Evolutionary conservation across 2,329 filamentous ascomycete species (phyloP).

Genomic region (Colletotrichum endophyticum): DNA sequence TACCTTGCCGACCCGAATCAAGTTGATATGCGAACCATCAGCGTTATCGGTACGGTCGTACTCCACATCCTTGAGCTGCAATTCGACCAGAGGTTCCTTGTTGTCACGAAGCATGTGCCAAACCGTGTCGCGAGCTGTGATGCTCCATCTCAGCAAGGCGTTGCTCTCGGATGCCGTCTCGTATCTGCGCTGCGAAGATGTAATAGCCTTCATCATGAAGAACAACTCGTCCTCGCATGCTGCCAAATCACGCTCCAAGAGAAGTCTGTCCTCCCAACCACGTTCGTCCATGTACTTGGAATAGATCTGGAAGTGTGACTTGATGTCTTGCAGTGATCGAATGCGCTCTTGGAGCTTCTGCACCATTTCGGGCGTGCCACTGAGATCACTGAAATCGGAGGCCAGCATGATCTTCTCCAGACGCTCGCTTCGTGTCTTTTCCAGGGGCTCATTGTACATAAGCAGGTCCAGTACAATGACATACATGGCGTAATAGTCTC

Average conservation of each 20-base stretch:
- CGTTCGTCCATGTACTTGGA: slow-evolving; percentile 84
- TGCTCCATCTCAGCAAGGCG: slow-evolving; percentile 87
- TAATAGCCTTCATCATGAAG: slow-evolving; percentile 99
- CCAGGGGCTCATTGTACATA: slow-evolving; percentile 93
- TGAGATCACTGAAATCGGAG: slow-evolving; percentile 96
- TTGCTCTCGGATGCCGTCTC: slow-evolving; percentile 76
- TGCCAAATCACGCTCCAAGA: slow-evolving; percentile 88
- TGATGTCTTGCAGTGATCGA: slow-evolving; percentile 93
- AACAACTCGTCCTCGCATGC: slow-evolving; percentile 96
- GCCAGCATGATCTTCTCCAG: slow-evolving; percentile 99
- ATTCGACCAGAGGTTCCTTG: slow-evolving; percentile 86
- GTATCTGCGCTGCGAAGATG: slow-evolving; percentile 87
- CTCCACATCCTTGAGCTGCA: slow-evolving; percentile 88
- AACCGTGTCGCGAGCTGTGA: slow-evolving; percentile 92
- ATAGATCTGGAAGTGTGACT: slow-evolving; percentile 93
- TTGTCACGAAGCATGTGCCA: slow-evolving; percentile 94
- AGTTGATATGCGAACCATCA: slow-evolving; percentile 94
- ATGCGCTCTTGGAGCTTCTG: slow-evolving; percentile 90
- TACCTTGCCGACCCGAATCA: slow-evolving; percentile 86
- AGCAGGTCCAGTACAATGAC: slow-evolving; percentile 96
- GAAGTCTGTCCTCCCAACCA: slow-evolving; percentile 88
- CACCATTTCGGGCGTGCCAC: slow-evolving; percentile 92
- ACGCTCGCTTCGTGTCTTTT: slow-evolving; percentile 95
- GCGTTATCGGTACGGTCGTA: slow-evolving; percentile 97
- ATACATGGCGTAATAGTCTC: slow-evolving; percentile 97